Evolutionary conservation across 2,329 filamentous ascomycete species (phyloP), one percentile per base, ranked within the genome.

Genomic region (Aspergillus udagawae): DNA sequence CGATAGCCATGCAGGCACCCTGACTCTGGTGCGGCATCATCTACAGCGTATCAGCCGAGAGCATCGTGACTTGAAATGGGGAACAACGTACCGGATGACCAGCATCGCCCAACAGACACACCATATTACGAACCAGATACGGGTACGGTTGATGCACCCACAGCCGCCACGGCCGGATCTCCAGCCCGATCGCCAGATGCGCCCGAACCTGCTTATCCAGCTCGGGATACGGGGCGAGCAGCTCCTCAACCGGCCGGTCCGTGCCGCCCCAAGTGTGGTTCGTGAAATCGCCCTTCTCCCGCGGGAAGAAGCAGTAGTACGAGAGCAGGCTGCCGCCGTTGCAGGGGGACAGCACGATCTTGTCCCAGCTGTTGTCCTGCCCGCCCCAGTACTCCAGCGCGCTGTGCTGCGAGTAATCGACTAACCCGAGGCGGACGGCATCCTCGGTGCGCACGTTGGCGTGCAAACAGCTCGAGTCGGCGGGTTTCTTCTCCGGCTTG

Each of bases 381-480:
- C 87, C 87, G 27, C 87, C 87, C 86, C 86, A 89, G 75, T 88
- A 89, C 70, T 90, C 84, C 0, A 90, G 75, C 0, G 86, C 86
- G 27, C 70, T 76, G 72, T 89, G 70, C 35, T 79, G 66, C 0
- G 84, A 84, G 71, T 87, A 88, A 67, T 89, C 84, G 32, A 84
- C 79, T 70, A 95, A 72, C 0, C 86, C 90, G 68, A 94, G 84
- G 76, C 89, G 90, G 20, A 95, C 75, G 1, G 91, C 90, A 75
- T 96, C 91, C 65, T 95, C 91, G 0, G 91, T 94, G 60, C 89
- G 79, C 55, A 89, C 83, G 66, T 88, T 89, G 59, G 83, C 80
- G 68, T 88, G 86, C 0, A 88, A 75, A 64, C 86, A 89, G 70
- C 80, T 83, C 2, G 81, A 82, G 4, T 83, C 80, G 0, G 86